phyloP scores from a whole-genome alignment of 2,329 filamentous ascomycete species.

The Aspergillus puulaauensis region DNA sequence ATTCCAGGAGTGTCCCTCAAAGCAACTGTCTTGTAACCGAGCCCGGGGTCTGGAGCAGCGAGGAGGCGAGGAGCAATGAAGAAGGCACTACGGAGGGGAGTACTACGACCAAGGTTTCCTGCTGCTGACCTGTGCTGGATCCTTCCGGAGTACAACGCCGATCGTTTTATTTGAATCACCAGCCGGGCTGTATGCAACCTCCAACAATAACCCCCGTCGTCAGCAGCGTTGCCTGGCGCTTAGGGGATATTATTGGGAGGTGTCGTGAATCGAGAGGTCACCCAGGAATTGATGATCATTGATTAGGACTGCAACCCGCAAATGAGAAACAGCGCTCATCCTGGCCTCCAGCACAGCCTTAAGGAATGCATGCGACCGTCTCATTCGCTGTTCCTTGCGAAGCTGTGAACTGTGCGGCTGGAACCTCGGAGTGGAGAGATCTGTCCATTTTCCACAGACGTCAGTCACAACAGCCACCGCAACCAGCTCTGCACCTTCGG shows the following conservation, averaged over 20 bases:
- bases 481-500: neutral
- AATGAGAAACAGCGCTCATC: slow-evolving; percentile 2
- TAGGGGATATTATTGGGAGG: neutral
- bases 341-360: slow-evolving; percentile 7
- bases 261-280: neutral
- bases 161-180: neutral
- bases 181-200: neutral
- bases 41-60: neutral
- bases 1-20: neutral
- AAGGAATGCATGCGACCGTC: neutral
- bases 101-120: neutral
- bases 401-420: slow-evolving; percentile 8
- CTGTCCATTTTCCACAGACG: slow-evolving; percentile 2
- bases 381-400: slow-evolving; percentile 1
- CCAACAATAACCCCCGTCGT: neutral
- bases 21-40: neutral
- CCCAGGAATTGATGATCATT: neutral
- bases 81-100: neutral
- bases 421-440: slow-evolving; percentile 1
- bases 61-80: neutral
- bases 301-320: neutral
- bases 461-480: slow-evolving; percentile 3
- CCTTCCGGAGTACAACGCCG: neutral
- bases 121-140: neutral
- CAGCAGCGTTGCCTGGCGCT: neutral